phyloP scores from a whole-genome alignment of 2,329 filamentous ascomycete genomes.

The Penicillium olsonii region DNA sequence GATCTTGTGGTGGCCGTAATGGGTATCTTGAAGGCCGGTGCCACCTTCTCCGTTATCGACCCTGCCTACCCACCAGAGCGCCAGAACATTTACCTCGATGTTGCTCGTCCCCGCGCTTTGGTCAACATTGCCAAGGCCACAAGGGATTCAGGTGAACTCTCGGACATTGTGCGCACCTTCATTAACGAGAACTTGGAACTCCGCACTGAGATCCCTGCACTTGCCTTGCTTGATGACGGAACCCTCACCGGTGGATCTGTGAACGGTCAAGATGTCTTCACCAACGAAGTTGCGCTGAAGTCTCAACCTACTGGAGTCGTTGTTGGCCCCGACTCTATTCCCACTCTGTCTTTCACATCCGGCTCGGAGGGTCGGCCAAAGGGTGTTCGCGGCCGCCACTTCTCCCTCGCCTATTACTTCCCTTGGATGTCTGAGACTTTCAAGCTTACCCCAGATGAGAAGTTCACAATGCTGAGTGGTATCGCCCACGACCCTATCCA shows the following conservation, averaged over 20 bases:
- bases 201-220: conserved; percentile 71
- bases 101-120: conserved; percentile 71
- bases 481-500: conserved; percentile 68
- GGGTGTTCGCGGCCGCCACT: conserved; percentile 85
- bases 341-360: conserved; percentile 73
- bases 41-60: conserved; percentile 67
- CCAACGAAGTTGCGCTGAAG: conserved; percentile 54
- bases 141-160: conserved; percentile 65
- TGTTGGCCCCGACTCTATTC: conserved; percentile 82
- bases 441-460: conserved; percentile 67
- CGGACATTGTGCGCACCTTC: conserved; percentile 63
- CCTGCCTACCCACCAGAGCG: conserved; percentile 78
- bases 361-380: conserved; percentile 79
- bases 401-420: conserved; percentile 81
- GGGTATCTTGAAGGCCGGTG: conserved; percentile 67
- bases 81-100: conserved; percentile 81
- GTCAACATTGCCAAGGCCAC: conserved; percentile 73
- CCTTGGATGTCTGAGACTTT: conserved; percentile 91
- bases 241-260: conserved; percentile 67
- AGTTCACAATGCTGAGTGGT: conserved; percentile 80
- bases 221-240: conserved; percentile 72
- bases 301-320: conserved; percentile 66
- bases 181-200: conserved; percentile 72
- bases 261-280: conserved; percentile 68
- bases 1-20: conserved; percentile 77